Base-by-base conservation (phyloP, 202 grass and related monocot species). In the Saccharum hybrid region DNA sequence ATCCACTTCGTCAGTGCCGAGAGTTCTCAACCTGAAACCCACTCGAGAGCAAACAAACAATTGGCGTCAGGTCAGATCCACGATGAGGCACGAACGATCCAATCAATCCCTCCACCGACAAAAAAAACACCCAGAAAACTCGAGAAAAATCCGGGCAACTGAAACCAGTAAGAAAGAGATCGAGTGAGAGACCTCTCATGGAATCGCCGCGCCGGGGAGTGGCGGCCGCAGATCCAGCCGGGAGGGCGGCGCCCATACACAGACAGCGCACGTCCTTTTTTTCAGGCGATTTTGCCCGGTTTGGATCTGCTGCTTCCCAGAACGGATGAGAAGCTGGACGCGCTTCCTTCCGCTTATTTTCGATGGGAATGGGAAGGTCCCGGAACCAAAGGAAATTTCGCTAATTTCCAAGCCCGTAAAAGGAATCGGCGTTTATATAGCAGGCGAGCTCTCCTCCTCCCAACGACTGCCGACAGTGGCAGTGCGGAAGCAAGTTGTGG, bases 391-490 rank as follows among this genome's bases (percentile, higher is more conserved):
- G 54, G 54, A 7, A 59, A 59, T 21, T 59, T 21, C 54, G 19
- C 19, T 10, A 59, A 59, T 59, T 59, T 59, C 56, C 56, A n/a
- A 8, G 56, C 56, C 56, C 56, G 10, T 10, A 83, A 60, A 80
- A 77, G 75, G 15, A n/a, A 1, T 0, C 15, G 0, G 46, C 30
- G 38, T 71, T 71, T 81, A 84, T 89, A 88, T 69, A 80, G 86
- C 66, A 2, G 49, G 74, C 43, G 68, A 77, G 28, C 66, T 80
- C 66, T 64, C 41, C 37, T 64, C 84, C 40, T 84, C 60, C 82
- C 68, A 78, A 43, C 87, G 56, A 74, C 87, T 52, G 82, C 92
- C 92, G 92, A 94, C 92, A 94, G 71, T 81, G 85, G 76, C 76
- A 77, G 38, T 61, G 76, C 2, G 4, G 30, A n/a, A 54, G 63